Base-by-base conservation (phyloP, 192 early-diverging fungal genomes). In the Funneliformis geosporum region DNA sequence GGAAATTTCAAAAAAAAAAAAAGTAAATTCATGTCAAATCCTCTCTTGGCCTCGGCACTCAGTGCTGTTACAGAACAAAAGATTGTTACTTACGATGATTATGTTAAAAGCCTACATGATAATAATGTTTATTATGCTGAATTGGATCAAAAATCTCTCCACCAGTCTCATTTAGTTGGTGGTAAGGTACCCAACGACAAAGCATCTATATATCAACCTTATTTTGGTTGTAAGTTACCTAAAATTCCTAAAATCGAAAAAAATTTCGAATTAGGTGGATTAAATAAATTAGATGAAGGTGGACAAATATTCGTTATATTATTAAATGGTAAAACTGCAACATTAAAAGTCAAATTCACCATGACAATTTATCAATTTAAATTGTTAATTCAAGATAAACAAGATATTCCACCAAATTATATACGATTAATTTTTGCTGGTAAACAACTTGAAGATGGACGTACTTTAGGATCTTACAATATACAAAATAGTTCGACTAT, bases 281-380 rank as follows among this genome's bases (percentile, higher is more conserved):
- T 33, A 33, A 33, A 33, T 33, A 2, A 2, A 33, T 33, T 33
- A 33, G 0, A 2, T 2, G 33, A 33, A 33, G 33, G 33, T 33
- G 33, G 33, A 33, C 89, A 90, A 66, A 90, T 92, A 59, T 92
- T 92, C 62, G 91, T 93, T 69, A 93, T 94, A 89, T 93, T 93
- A 59, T 87, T 98, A 8, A 96, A 95, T 39, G 96, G 96, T 79
- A 98, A 96, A 91, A 98, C 96, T 82, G 96, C 97, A 86, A 96
- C 96, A 76, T 86, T 98, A 38, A 94, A 93, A 82, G 91, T 94
- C 21, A 92, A 94, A 83, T 92, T 90, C 27, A 89, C 89, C 28
- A 91, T 93, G 77, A 85, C 87, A 73, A 94, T 95, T 78, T 93
- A 94, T 69, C 91, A 92, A 79, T 91, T 96, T 81, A 95, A 96